A percentile compares a stretch with the other conserved stretches of the same genome.
Conservation (phyloP, 2,329 filamentous ascomycete species). For the Aureobasidium leucospermi region DNA sequence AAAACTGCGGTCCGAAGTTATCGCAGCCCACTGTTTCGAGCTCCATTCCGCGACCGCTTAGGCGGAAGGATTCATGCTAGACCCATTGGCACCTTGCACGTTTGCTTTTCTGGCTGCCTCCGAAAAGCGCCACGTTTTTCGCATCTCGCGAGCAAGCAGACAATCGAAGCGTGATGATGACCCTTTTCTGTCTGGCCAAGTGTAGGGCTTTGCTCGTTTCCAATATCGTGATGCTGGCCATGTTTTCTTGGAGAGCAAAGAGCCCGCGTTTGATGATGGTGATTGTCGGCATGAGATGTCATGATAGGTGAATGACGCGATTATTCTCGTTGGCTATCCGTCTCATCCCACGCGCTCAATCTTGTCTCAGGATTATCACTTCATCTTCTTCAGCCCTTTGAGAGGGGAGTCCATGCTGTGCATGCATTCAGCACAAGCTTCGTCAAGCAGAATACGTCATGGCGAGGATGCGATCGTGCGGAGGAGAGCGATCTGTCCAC, state of each 20-base stretch:
- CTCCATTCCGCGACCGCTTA: constrained; percentile 4
- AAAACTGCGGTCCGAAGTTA: neutral
- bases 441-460: constrained; percentile 1
- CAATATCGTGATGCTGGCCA: neutral
- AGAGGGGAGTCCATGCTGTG: neutral
- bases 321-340: neutral
- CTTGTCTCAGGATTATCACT: neutral
- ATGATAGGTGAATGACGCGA: neutral
- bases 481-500: neutral
- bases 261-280: neutral
- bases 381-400: constrained; percentile 4
- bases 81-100: neutral
- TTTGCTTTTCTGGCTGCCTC: neutral
- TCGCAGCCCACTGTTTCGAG: neutral
- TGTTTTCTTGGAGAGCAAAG: neutral
- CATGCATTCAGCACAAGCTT: constrained; percentile 1
- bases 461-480: neutral
- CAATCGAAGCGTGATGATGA: neutral
- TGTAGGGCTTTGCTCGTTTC: neutral
- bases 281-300: neutral
- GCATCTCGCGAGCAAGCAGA: neutral
- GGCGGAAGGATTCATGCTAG: constrained; percentile 9
- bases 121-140: neutral
- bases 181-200: neutral
- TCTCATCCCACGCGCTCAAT: neutral